phyloP scores from a whole-genome alignment of 2,329 filamentous ascomycete genomes.

The Chaetothyriales sp. region DNA sequence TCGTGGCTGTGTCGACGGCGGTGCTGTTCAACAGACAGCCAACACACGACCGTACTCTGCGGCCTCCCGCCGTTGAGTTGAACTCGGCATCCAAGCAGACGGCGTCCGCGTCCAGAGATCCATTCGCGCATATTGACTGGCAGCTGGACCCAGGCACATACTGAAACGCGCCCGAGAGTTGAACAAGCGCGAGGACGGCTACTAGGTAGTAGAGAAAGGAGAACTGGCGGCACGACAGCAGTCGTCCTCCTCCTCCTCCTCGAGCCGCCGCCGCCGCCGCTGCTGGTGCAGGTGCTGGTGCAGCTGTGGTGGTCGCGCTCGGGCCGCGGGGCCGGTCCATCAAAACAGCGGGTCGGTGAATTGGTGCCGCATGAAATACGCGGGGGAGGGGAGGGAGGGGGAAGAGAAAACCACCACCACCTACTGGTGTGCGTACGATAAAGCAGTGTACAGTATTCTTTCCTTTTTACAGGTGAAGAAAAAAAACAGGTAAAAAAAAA shows the following conservation, averaged over 20 bases:
- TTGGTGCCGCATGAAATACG: neutral
- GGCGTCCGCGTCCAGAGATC: conserved; percentile 27
- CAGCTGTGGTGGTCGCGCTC: neutral
- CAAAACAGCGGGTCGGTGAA: neutral
- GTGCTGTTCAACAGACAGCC: conserved; percentile 28
- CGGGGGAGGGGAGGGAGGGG: no score
- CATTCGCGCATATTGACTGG: conserved; percentile 9
- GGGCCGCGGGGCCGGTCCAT: conserved; percentile 1
- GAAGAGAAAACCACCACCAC: no score
- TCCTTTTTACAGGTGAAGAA: no score
- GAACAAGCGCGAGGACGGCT: conserved; percentile 1
- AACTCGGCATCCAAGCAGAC: conserved; percentile 28
- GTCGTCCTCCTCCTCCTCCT: no score
- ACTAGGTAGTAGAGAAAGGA: neutral
- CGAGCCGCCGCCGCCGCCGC: neutral
- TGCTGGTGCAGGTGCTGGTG: no score
- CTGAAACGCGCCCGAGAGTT: conserved; percentile 10
- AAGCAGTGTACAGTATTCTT: no score
- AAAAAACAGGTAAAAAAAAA: no score
- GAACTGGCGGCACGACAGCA: neutral
- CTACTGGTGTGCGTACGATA: no score
- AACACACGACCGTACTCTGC: conserved; percentile 27
- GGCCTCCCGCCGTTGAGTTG: conserved; percentile 21
- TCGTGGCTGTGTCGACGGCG: conserved; percentile 20
- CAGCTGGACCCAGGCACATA: conserved; percentile 15